Evolutionary conservation across 2,329 filamentous ascomycete species (phyloP), one percentile per base, ranked within the genome.

Genomic region (Ceratocystis cubensis): DNA sequence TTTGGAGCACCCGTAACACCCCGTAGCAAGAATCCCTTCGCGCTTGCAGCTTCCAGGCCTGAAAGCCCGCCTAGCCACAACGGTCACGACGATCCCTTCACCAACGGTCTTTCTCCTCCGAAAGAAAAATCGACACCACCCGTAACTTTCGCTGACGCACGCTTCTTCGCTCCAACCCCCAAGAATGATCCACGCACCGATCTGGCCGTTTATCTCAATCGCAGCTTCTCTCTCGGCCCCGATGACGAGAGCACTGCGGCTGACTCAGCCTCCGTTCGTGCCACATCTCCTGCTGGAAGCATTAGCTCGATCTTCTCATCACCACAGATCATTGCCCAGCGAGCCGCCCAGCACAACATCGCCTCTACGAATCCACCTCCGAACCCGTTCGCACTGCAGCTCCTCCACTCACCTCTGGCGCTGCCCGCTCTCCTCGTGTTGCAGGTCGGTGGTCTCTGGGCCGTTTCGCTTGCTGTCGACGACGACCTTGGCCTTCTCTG

Each of bases 81-180:
- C 20, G 37, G 13, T 10, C 25, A 48, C 15, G 62, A 48, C 2
- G 62, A 61, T 22, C 53, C 64, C 50, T 65, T 65, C 25, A 50
- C 20, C 44, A 13, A 17, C 57, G 65, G 25, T 30, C 13, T 30
- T 17, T 44, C 61, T 17, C 10, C 57, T 28, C 20, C 25, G 17
- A 33, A 20, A 6, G 28, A 25, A 20, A 45, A 63, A 28, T 10
- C 41, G 3, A 48, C 45, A 37, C 30, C 56, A 3, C 56, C 53
- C 30, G 74, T 73, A 57, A 74, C 78, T 56, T 82, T 84, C 65
- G 79, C 83, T 65, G 81, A 82, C 64, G 81, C 81, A 20, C 78
- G 82, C 73, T 83, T 82, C 74, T 80, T 81, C 5, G 74, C 76
- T 6, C 69, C 71, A n/a, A 57, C 56, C 6, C 25, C 59, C 15